A percentile compares a stretch with the other conserved stretches of the same genome.
Evolutionary conservation across 352 stramenopile genomes (phyloP).

Genomic region (Phytopythium litorale): DNA sequence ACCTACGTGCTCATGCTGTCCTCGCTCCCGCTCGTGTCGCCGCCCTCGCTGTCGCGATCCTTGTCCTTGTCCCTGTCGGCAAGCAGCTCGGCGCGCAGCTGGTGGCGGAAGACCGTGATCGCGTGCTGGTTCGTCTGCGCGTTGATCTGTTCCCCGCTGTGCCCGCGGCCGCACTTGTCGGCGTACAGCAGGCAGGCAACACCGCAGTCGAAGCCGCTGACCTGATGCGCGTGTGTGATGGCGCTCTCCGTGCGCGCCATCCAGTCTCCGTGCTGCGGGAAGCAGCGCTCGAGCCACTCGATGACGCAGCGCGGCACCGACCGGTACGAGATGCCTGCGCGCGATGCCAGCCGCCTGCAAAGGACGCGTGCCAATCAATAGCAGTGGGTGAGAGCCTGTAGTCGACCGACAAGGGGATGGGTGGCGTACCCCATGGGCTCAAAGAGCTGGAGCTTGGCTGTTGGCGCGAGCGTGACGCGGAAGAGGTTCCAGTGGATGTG

Average conservation of each 20-base stretch:
- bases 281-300: slow-evolving; percentile 82
- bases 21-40: slow-evolving; percentile 1
- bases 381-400: not conserved
- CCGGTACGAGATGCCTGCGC: slow-evolving; percentile 60
- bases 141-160: slow-evolving; percentile 59
- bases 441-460: slow-evolving; percentile 80
- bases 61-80: not conserved
- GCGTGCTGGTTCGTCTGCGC: slow-evolving; percentile 52
- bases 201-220: slow-evolving; percentile 88
- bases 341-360: slow-evolving; percentile 35
- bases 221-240: slow-evolving; percentile 82
- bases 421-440: slow-evolving; percentile 79
- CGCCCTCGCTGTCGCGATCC: not conserved
- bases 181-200: slow-evolving; percentile 87
- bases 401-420: not conserved
- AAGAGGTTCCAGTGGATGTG: slow-evolving; percentile 89
- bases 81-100: slow-evolving; percentile 38
- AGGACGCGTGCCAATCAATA: not conserved
- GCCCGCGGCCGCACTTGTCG: slow-evolving; percentile 72
- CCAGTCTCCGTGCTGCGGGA: slow-evolving; percentile 60
- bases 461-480: slow-evolving; percentile 64
- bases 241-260: slow-evolving; percentile 51
- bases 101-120: slow-evolving; percentile 67
- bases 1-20: slow-evolving; percentile 1
- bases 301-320: slow-evolving; percentile 77